Base-by-base conservation (phyloP, 345 rosid genomes). In the Eucalyptus marginata region DNA sequence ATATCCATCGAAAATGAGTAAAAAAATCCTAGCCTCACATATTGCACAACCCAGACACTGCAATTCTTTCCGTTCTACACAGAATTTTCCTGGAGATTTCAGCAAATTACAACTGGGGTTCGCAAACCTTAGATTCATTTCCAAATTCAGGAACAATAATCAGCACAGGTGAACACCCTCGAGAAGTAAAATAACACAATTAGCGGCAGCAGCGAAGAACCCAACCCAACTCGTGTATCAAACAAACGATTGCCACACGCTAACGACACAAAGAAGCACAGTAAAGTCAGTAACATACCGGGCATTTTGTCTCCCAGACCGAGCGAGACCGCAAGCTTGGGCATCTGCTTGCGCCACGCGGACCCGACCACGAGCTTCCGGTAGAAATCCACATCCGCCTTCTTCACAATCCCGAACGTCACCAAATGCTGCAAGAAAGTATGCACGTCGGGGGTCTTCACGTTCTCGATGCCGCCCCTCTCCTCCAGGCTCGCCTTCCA, bases 291-390 rank as follows among this genome's bases (percentile, higher is more conserved):
- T 7, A 84, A 89, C 89, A 91, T 97, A 98, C 99, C 99, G 64
- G 99, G 98, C 99, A 97, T 97, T 94, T 95, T 91, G 91, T 94
- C 96, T 89, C 96, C 98, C 91, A 98, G 91, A 33, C 99, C 99
- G 89, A 98, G 98, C 0, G 96, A 98, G 87, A 98, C 93, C 11
- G 99, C 99, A 86, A 98, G 98, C 92, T 95, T 98, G 7, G 99
- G 99, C 99, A 98, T 97, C 95, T 98, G 99, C 93, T 96, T 98
- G 59, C 99, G 95, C 99, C 99, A 96, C 1, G 99, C 99, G 8
- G 99, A 98, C 59, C 96, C 97, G 84, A 97, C 94, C 4, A 98
- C 99, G 59, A 98, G 99, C 94, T 96, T 98, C 92, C 99, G 89
- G 59, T 97, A 98, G 86, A 98, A 91, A 88, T 90, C 91, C 33